phyloP scores from a whole-genome alignment of 2,329 filamentous ascomycete species.

The Cladophialophora carrionii region DNA sequence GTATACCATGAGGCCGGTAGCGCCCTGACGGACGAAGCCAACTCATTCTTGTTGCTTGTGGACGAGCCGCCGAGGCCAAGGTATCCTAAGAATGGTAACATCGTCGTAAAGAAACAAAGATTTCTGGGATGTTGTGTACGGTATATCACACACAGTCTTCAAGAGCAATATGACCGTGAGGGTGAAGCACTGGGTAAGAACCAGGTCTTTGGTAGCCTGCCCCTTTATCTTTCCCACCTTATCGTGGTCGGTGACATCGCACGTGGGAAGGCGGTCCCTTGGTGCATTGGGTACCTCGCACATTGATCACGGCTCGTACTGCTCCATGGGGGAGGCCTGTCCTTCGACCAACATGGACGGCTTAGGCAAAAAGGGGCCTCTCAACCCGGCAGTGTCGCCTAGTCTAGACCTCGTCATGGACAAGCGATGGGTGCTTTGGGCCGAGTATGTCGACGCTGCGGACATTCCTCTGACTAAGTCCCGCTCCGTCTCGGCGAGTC shows the following conservation, averaged over 20 bases:
- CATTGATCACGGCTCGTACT: constrained; percentile 9
- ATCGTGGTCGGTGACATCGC: constrained; percentile 1
- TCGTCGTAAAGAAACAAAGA: background rate
- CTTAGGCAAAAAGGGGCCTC: constrained; percentile 1
- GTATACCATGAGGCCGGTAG: constrained; percentile 59
- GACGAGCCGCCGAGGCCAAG: constrained; percentile 11
- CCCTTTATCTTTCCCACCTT: constrained; percentile 11
- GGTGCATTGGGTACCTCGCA: background rate
- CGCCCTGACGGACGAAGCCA: constrained; percentile 5
- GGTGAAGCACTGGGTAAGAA: constrained; percentile 1
- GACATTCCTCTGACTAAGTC: constrained; percentile 1
- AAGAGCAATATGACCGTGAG: background rate
- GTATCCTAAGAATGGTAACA: constrained; percentile 13
- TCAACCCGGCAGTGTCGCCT: background rate
- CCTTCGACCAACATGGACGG: constrained; percentile 3
- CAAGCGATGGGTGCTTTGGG: background rate
- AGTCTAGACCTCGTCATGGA: constrained; percentile 2
- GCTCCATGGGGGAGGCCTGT: constrained; percentile 13
- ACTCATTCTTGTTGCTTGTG: constrained; percentile 8
- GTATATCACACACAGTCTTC: background rate
- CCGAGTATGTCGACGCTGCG: background rate
- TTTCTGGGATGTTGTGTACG: background rate
- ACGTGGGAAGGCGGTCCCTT: constrained; percentile 6
- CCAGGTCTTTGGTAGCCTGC: background rate
- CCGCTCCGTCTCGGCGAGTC: background rate